Conservation (phyloP, 2,329 filamentous ascomycete genomes). For the Penicillium digitatum region DNA sequence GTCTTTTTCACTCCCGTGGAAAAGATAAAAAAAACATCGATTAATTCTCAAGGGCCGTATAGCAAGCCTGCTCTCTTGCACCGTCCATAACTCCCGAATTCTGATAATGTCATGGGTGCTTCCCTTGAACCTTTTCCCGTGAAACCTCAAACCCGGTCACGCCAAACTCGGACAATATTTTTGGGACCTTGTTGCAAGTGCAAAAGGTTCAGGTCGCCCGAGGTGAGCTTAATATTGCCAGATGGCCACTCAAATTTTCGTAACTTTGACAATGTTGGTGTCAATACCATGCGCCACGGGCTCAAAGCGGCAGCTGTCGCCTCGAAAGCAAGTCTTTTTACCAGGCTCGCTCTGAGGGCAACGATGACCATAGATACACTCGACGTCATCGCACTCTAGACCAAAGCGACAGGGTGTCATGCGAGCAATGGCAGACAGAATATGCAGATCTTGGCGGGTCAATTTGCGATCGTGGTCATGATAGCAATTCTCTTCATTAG, state of each 20-base stretch:
- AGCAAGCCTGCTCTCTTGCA: slow-evolving; percentile 2
- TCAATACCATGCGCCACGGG: slow-evolving; percentile 57
- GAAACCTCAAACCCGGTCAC: slow-evolving; percentile 6
- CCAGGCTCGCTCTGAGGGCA: slow-evolving; percentile 55
- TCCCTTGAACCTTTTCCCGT: background rate
- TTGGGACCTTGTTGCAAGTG: background rate
- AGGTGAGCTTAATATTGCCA: background rate
- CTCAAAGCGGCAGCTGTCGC: slow-evolving; percentile 56
- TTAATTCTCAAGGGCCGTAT: background rate
- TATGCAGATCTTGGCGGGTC: slow-evolving; percentile 50
- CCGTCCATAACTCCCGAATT: slow-evolving; percentile 6
- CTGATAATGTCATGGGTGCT: slow-evolving; percentile 2
- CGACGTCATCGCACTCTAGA: slow-evolving; percentile 54
- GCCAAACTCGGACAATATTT: slow-evolving; percentile 8
- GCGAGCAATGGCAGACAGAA: slow-evolving; percentile 56
- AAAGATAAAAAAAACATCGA: background rate
- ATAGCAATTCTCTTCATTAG: slow-evolving; percentile 50
- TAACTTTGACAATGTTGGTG: slow-evolving; percentile 52
- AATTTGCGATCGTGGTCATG: slow-evolving; percentile 54
- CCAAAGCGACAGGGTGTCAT: slow-evolving; percentile 61
- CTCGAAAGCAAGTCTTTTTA: slow-evolving; percentile 55
- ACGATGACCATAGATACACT: slow-evolving; percentile 62
- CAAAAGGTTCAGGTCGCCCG: background rate
- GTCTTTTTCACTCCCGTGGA: background rate
- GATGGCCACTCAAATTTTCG: slow-evolving; percentile 36